Conservation (phyloP, 129 eudicot genomes). For the Saposhnikovia divaricata region DNA sequence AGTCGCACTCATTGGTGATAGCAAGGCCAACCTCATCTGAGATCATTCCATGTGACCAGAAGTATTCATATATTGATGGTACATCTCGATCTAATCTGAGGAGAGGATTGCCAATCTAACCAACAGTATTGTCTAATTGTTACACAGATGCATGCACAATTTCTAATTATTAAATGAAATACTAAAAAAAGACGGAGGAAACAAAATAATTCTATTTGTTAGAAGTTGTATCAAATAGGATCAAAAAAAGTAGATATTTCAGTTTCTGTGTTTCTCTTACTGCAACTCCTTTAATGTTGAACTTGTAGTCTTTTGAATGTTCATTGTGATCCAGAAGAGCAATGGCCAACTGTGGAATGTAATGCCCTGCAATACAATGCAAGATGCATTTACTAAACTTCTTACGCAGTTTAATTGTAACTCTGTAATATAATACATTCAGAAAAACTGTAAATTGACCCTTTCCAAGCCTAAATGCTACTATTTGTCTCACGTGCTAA, state of each 20-base stretch:
- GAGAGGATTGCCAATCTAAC: constrained; percentile 91
- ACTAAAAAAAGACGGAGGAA: neutral
- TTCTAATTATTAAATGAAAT: neutral
- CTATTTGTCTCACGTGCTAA: neutral
- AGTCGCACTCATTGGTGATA: constrained; percentile 69
- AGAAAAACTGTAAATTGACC: neutral
- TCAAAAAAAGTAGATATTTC: neutral
- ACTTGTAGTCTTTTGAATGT: constrained; percentile 60
- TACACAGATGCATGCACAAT: neutral
- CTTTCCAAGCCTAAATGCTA: neutral
- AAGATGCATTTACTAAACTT: neutral
- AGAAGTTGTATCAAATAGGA: neutral
- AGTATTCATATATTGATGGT: constrained; percentile 74
- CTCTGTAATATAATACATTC: neutral
- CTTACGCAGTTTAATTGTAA: neutral
- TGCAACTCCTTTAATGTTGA: constrained; percentile 89
- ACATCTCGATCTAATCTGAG: constrained; percentile 75
- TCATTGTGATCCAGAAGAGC: constrained; percentile 74
- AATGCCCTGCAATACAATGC: constrained; percentile 53
- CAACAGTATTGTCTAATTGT: neutral
- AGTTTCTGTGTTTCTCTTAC: constrained; percentile 36
- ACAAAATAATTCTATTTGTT: neutral
- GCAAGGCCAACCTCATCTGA: constrained; percentile 88
- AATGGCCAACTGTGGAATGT: constrained; percentile 84
- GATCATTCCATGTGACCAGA: constrained; percentile 99